Evolutionary conservation across 345 rosid species (phyloP).

Genomic region (Gossypium anomalum): DNA sequence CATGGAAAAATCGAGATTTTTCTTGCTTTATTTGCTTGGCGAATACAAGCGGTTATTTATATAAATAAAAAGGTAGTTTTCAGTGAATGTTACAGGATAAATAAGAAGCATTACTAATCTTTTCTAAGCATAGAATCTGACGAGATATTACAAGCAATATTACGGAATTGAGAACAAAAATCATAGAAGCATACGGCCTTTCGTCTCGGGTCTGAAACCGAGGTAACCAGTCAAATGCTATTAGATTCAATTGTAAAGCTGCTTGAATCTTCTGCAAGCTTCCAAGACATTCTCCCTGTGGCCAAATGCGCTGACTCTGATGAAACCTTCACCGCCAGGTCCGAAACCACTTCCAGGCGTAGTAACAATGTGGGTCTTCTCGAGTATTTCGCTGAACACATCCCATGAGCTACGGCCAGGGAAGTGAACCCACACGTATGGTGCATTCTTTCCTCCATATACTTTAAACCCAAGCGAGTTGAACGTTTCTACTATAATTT

Average conservation of each 20-base stretch:
- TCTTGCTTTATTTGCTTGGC: no score
- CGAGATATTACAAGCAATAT: neutral
- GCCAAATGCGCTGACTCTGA: conserved; percentile 93
- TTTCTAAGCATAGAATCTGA: neutral
- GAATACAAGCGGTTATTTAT: neutral
- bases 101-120: neutral
- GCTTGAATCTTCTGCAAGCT: conserved; percentile 91
- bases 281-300: conserved; percentile 77
- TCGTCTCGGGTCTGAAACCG: neutral
- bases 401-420: conserved; percentile 99
- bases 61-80: neutral
- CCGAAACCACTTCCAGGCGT: conserved; percentile 97
- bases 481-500: conserved; percentile 74
- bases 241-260: conserved; percentile 53
- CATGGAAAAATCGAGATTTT: no score
- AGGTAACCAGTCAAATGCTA: neutral
- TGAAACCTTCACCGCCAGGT: conserved; percentile 91
- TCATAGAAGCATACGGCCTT: neutral
- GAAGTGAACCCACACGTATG: conserved; percentile 93
- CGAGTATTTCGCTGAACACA: conserved; percentile 82
- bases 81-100: neutral
- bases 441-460: conserved; percentile 85
- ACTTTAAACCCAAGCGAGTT: conserved; percentile 79
- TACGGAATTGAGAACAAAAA: neutral
- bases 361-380: conserved; percentile 90